phyloP scores from a whole-genome alignment of 208 protist genomes.

The Trypanosoma cruzi region DNA sequence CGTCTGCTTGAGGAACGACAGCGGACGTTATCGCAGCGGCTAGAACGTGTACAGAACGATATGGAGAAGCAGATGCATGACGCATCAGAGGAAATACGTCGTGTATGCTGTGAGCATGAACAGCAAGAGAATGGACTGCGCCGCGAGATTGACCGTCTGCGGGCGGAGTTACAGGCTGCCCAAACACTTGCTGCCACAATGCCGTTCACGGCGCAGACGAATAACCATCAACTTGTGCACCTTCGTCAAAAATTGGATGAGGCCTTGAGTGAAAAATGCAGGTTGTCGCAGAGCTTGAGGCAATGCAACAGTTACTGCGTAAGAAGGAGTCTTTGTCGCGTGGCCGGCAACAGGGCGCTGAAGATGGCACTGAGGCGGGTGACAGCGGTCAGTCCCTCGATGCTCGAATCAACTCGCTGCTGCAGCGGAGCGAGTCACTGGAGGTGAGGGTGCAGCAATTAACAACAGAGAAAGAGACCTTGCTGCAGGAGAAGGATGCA shows the following conservation, averaged over 20 bases:
- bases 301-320: conserved; percentile 27
- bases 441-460: conserved; percentile 36
- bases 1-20: conserved; percentile 24
- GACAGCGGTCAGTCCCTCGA: conserved; percentile 24
- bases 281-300: conserved; percentile 37
- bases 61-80: conserved; percentile 26
- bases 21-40: conserved; percentile 21
- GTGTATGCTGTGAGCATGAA: conserved; percentile 30
- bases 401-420: conserved; percentile 48
- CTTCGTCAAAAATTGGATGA: conserved; percentile 47
- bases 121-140: conserved; percentile 16
- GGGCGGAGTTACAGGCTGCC: conserved; percentile 39
- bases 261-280: conserved; percentile 37
- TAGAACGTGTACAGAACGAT: conserved; percentile 36
- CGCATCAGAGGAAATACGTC: conserved; percentile 26
- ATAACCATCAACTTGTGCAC: conserved; percentile 43
- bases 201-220: conserved; percentile 39
- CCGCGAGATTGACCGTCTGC: conserved; percentile 18
- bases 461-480: conserved; percentile 31
- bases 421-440: conserved; percentile 37
- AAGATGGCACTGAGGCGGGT: not conserved
- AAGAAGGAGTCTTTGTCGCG: conserved; percentile 26
- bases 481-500: conserved; percentile 49
- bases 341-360: conserved; percentile 18
- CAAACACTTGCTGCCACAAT: conserved; percentile 59